Evolutionary conservation across 208 protist species (phyloP).

Genomic region (Leishmania gerbilli): DNA sequence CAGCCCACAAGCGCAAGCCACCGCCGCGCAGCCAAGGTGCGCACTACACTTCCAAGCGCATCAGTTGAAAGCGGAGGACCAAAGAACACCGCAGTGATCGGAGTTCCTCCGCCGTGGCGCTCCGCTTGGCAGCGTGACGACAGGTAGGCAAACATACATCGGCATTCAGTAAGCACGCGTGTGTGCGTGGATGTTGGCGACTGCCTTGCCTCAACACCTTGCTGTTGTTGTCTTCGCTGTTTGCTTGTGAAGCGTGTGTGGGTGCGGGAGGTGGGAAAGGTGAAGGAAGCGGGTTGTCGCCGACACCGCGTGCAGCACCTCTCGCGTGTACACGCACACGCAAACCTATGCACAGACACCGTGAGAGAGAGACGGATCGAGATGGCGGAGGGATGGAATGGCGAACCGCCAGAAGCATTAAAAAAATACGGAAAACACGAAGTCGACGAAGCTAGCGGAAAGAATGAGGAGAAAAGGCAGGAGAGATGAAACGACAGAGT

Average conservation of each 20-base stretch:
- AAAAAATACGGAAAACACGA: neutral
- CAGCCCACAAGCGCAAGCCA: neutral
- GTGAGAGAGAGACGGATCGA: neutral
- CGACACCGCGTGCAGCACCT: neutral
- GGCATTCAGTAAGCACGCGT: neutral
- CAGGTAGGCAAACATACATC: neutral
- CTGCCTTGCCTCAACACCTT: neutral
- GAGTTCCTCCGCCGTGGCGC: neutral
- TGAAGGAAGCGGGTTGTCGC: neutral
- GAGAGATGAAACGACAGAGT: constrained; percentile 13
- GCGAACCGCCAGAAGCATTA: neutral
- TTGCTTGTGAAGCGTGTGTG: too few relatives aligned
- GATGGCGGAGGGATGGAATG: neutral
- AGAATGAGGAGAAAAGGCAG: neutral
- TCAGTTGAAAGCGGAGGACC: neutral
- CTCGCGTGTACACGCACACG: neutral
- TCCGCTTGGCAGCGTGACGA: neutral
- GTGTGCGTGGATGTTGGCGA: neutral
- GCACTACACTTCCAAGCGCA: neutral
- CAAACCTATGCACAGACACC: neutral
- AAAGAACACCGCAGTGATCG: neutral
- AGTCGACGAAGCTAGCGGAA: neutral
- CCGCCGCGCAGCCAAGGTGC: neutral
- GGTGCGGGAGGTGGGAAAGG: too few relatives aligned
- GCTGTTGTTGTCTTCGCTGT: neutral